phyloP scores from a whole-genome alignment of 1,284 basidiomycete genomes.

The Stygiomarasmius scandens region DNA sequence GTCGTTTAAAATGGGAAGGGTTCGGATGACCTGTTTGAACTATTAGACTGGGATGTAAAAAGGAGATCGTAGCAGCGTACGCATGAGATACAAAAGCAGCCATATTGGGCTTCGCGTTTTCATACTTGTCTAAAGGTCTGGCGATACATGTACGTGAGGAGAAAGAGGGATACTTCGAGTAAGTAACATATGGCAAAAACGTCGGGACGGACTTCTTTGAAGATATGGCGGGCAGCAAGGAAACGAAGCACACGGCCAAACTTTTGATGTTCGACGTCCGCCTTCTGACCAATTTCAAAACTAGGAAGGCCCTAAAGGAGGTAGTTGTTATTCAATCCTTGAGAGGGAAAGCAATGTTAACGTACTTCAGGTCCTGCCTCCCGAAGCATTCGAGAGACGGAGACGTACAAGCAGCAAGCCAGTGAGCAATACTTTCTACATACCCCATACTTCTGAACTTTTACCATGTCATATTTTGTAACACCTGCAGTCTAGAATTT shows the following conservation, averaged over 20 bases:
- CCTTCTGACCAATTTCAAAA: constrained; percentile 2
- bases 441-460: too few species aligned
- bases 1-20: too few species aligned
- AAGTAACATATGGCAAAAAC: constrained; percentile 31
- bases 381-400: constrained; percentile 3
- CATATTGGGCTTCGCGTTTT: constrained; percentile 24
- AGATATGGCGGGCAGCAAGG: constrained; percentile 23
- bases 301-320: constrained; percentile 5
- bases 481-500: too few species aligned
- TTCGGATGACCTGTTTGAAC: not conserved
- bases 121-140: constrained; percentile 26
- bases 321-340: too few species aligned
- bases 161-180: not conserved
- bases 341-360: not conserved
- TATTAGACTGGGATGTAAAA: not conserved
- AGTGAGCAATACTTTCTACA: too few species aligned
- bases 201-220: constrained; percentile 28
- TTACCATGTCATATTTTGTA: too few species aligned
- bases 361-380: constrained; percentile 9
- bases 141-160: not conserved
- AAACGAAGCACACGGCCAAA: constrained; percentile 13
- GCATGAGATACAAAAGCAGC: constrained; percentile 18
- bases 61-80: constrained; percentile 2
- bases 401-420: too few species aligned
- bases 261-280: constrained; percentile 6